Conservation (phyloP, 108 stramenopile genomes). For the Skeletonema grethae region DNA sequence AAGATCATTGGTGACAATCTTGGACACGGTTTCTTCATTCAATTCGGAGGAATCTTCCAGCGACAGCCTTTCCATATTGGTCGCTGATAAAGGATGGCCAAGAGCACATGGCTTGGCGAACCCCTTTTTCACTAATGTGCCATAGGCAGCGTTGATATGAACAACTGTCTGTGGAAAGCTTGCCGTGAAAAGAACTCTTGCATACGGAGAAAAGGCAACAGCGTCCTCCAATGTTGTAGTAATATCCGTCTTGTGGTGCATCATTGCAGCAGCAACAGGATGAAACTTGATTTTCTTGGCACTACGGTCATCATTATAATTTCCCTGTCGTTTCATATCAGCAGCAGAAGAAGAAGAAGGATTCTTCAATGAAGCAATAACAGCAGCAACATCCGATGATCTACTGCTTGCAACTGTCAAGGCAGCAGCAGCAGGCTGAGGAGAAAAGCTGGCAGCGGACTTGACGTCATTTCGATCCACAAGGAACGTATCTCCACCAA, state of each 20-base stretch:
- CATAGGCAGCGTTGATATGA: conserved; percentile 30
- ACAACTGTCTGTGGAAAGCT: conserved; percentile 20
- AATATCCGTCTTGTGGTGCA: background rate
- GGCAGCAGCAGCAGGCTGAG: background rate
- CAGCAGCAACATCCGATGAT: conserved; percentile 13
- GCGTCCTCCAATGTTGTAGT: conserved; percentile 28
- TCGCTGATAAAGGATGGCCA: background rate
- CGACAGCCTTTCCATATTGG: background rate
- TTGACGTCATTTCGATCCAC: background rate
- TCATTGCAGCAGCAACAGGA: background rate
- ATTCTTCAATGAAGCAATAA: conserved; percentile 21
- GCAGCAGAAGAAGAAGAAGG: background rate
- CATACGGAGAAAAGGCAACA: conserved; percentile 33
- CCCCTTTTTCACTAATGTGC: conserved; percentile 8
- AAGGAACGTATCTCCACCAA: background rate
- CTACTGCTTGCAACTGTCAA: conserved; percentile 9
- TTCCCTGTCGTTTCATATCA: background rate
- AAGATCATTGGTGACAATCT: conserved; percentile 13
- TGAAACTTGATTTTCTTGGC: background rate
- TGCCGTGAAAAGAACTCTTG: conserved; percentile 26
- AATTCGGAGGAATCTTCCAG: background rate
- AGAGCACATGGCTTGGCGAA: conserved; percentile 18
- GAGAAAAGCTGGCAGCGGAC: background rate
- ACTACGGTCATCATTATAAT: background rate
- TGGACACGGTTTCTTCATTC: conserved; percentile 5